phyloP scores from a whole-genome alignment of 2,329 filamentous ascomycete species.

The Harringtonia aguacate region DNA sequence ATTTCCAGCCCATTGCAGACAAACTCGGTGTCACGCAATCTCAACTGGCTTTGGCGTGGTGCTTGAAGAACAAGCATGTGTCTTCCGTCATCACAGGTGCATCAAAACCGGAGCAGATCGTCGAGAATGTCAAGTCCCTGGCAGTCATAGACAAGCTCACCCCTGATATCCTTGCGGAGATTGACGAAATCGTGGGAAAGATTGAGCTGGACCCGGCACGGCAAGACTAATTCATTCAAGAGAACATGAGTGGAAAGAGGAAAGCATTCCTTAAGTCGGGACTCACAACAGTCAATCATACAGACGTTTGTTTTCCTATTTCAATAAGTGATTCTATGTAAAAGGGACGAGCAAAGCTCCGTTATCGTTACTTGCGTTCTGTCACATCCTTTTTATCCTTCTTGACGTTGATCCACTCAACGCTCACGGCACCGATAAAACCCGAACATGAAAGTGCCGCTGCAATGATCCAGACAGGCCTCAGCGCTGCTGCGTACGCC shows the following conservation, averaged over 20 bases:
- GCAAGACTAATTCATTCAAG: constrained; percentile 3
- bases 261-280: no score
- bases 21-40: constrained; percentile 41
- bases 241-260: no score
- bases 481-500: no score
- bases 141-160: constrained; percentile 36
- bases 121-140: constrained; percentile 37
- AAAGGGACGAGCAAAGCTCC: no score
- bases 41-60: constrained; percentile 42
- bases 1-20: constrained; percentile 42
- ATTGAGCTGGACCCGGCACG: constrained; percentile 4
- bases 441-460: no score
- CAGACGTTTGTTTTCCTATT: no score
- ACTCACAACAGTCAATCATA: no score
- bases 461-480: no score
- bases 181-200: constrained; percentile 28
- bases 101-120: constrained; percentile 38
- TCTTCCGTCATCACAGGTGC: constrained; percentile 42
- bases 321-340: no score
- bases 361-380: no score
- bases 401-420: background rate
- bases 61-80: constrained; percentile 42
- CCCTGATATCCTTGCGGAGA: constrained; percentile 37
- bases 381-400: background rate
- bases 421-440: background rate